These are phyloP conservation scores for Primulina huaijiensis DNA, from an alignment of 257 asterid genomes.

Conservation along the genomic window DNA sequence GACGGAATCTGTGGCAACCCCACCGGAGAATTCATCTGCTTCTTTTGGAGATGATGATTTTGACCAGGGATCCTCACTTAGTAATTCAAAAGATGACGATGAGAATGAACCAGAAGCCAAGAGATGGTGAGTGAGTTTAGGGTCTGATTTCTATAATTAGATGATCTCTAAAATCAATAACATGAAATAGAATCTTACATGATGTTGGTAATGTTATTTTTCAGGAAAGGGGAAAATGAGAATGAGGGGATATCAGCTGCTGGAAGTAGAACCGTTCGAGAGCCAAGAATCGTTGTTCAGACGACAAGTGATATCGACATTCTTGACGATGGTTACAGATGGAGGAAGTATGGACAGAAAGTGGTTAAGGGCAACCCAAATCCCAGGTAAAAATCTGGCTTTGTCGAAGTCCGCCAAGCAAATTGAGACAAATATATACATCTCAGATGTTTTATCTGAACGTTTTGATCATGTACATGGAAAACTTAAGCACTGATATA, in stretches of 20 bases:
- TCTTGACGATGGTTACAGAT: constrained; percentile 59
- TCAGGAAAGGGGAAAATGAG: constrained; percentile 50
- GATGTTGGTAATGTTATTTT: neutral
- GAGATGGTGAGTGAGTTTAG: constrained; percentile 38
- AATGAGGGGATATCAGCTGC: constrained; percentile 45
- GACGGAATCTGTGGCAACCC: constrained; percentile 27
- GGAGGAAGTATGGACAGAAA: constrained; percentile 63
- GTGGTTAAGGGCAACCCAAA: constrained; percentile 59
- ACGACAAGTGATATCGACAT: constrained; percentile 57
- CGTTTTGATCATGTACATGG: too few relatives aligned
- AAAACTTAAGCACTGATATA: neutral
- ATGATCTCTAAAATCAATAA: neutral
- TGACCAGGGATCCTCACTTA: constrained; percentile 41
- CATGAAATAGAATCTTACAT: neutral
- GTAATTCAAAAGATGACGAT: constrained; percentile 46
- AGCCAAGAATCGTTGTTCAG: constrained; percentile 55
- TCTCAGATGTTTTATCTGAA: neutral
- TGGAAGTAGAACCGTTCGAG: constrained; percentile 48
- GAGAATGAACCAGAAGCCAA: constrained; percentile 50
- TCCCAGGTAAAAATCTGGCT: constrained; percentile 38
- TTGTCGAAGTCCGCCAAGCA: neutral
- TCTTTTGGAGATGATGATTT: constrained; percentile 52
- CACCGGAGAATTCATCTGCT: constrained; percentile 45
- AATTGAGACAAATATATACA: too few relatives aligned
- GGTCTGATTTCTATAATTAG: neutral